Evolutionary conservation across 2,329 filamentous ascomycete species (phyloP), one percentile per base, ranked within the genome.

Genomic region (Chrysosporium keratinophilum): DNA sequence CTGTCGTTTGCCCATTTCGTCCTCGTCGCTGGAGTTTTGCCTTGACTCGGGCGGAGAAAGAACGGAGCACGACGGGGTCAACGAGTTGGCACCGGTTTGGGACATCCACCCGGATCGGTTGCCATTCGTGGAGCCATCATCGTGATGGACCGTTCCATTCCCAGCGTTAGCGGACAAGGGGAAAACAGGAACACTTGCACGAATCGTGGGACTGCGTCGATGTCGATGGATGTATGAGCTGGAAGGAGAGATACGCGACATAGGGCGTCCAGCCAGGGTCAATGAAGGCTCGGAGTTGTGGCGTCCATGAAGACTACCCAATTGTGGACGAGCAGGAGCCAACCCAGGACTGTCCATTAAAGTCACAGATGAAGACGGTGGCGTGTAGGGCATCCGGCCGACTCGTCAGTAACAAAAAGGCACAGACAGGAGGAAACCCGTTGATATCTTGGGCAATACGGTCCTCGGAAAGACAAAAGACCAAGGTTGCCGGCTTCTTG

Each of bases 11-110:
- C 71, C 61, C 60, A 65, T 57, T 60, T 81, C 83, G 64, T 94
- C 88, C 61, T 95, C 88, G 66, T 95, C 90, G 69, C 90, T 89
- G 23, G 84, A 90, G 60, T 84, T 86, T 39, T 80, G 79, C 5
- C 80, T 78, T 34, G 90, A 95, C 63, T 96, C 91, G 9, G 91
- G 91, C 35, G 91, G 91, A 0, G 91, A 96, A 56, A 95, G 87
- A 61, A 95, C 81, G 58, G 88, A 89, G 57, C 88, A 88, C 58
- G 82, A 81, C 41, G 89, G 88, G 69, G 95, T 93, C 59, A 80
- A 74, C 56, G 81, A 78, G 71, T 4, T 46, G 3, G 15, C 7
- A 14, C 20, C 41, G 10, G 35, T 88, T 82, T 58, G 84, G 14
- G 88, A 88, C 46, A 90, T 87, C 62, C 87, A 82, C 58, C 94